Evolutionary conservation across 2,329 filamentous ascomycete genomes (phyloP).

Genomic region (Aspergillus cejpii): DNA sequence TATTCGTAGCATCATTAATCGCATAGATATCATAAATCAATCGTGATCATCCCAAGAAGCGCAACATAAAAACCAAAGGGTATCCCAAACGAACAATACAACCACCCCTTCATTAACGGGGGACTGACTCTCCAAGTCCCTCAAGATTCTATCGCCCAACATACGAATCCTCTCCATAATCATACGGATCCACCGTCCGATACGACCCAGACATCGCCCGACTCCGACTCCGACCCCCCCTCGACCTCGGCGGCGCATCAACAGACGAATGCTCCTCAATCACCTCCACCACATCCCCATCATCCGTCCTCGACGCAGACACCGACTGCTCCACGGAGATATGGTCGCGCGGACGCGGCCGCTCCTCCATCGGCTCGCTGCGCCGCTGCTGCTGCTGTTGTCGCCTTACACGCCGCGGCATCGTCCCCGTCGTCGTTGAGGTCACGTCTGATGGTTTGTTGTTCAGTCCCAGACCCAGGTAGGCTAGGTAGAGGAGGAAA

Average conservation of each 20-base stretch:
- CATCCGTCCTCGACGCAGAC: constrained; percentile 17
- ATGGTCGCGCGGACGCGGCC: constrained; percentile 22
- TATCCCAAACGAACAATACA: too few species aligned
- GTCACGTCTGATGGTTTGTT: constrained; percentile 11
- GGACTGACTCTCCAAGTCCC: too few species aligned
- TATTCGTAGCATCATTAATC: too few species aligned
- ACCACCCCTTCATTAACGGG: too few species aligned
- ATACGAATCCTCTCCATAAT: constrained; percentile 30
- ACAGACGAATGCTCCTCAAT: constrained; percentile 49
- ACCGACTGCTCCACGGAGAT: constrained; percentile 32
- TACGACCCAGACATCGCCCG: constrained; percentile 40
- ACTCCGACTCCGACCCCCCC: constrained; percentile 34
- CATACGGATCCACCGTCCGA: constrained; percentile 44
- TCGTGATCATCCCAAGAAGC: too few species aligned
- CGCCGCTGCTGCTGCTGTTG: constrained; percentile 3
- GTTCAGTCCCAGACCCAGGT: constrained; percentile 43
- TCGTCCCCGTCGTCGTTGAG: constrained; percentile 23
- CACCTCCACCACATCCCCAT: constrained; percentile 51
- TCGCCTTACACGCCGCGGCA: constrained; percentile 13
- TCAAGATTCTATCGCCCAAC: background rate
- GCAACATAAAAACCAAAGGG: too few species aligned
- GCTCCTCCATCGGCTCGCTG: constrained; percentile 14
- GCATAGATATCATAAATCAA: too few species aligned
- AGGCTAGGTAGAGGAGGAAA: constrained; percentile 49
- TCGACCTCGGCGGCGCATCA: constrained; percentile 24